phyloP scores from a whole-genome alignment of 225 moss, liverwort and hornwort species.

The Neckera pumila region DNA sequence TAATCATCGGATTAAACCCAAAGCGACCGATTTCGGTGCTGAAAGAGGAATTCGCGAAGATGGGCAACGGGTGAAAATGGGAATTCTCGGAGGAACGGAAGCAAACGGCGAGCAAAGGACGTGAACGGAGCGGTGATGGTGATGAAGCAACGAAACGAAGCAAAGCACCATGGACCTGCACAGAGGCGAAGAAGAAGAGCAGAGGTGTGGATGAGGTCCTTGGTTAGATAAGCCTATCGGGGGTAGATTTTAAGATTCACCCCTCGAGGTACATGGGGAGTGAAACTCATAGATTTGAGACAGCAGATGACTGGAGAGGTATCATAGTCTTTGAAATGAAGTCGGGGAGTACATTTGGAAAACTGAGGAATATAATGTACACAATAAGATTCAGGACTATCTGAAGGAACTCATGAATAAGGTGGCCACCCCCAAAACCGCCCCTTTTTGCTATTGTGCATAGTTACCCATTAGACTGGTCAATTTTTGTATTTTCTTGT shows the following conservation, averaged over 20 bases:
- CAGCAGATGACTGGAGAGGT: not conserved
- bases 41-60: not conserved
- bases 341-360: not conserved
- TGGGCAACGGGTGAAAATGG: not conserved
- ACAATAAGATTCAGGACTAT: not conserved
- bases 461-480: not conserved
- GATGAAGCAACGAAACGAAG: not conserved
- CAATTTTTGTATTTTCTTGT: not conserved
- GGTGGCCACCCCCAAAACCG: not conserved
- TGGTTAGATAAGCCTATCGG: not conserved
- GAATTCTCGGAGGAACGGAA: not conserved
- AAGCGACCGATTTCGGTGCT: not conserved
- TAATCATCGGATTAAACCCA: not conserved
- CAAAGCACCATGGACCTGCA: not conserved
- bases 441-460: not conserved
- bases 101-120: not conserved
- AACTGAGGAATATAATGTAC: not conserved
- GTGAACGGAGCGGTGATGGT: not conserved
- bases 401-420: not conserved
- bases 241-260: not conserved
- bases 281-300: not conserved
- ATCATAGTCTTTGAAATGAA: not conserved
- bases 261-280: not conserved
- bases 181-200: not conserved
- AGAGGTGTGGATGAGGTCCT: not conserved